Evolutionary conservation across 116 monocot genomes (phyloP).

Genomic region (Papilionanthe hybrid): DNA sequence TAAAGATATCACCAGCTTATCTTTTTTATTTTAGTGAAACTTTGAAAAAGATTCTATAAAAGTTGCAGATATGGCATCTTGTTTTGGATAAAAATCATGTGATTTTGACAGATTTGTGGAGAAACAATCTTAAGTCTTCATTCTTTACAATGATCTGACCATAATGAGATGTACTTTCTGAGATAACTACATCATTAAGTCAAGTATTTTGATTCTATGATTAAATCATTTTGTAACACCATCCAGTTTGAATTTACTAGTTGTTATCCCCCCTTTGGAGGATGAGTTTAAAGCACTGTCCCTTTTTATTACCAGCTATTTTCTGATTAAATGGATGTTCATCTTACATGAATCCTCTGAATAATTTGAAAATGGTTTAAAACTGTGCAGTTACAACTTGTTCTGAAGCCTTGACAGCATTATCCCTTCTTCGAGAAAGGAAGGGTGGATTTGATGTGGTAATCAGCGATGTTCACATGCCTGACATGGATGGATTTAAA

Average conservation of each 20-base stretch:
- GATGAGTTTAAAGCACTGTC: not conserved
- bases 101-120: not conserved
- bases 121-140: not conserved
- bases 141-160: not conserved
- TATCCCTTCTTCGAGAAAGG: conserved; percentile 31
- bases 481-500: conserved; percentile 41
- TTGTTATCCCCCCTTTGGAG: not conserved
- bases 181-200: not conserved
- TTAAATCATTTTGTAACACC: not conserved
- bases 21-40: not conserved
- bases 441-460: conserved; percentile 31
- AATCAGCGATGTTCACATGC: conserved; percentile 43
- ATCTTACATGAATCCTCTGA: not conserved
- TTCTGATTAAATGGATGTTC: not conserved
- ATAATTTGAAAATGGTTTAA: not conserved
- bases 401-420: conserved; percentile 26
- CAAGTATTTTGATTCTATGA: not conserved
- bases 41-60: not conserved
- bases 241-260: not conserved
- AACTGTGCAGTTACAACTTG: conserved; percentile 33
- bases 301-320: not conserved
- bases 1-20: not conserved
- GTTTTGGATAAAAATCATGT: not conserved
- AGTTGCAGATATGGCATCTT: not conserved
- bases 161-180: not conserved